Conservation (phyloP, 108 stramenopile species). For the Conticribra weissflogii region DNA sequence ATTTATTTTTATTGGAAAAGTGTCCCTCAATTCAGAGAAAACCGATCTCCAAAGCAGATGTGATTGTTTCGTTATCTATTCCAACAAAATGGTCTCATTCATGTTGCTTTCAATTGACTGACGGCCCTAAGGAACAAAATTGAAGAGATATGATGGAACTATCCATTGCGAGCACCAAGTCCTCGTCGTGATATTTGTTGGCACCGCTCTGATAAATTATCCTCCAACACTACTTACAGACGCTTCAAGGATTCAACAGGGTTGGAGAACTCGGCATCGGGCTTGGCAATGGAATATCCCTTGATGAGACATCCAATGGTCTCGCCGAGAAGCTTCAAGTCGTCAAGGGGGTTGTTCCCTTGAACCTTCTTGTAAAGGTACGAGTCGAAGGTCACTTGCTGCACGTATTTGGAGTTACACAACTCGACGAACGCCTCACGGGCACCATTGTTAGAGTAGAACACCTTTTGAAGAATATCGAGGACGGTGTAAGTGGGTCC, state of each 20-base stretch:
- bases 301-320: conserved; percentile 95
- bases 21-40: no score
- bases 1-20: no score
- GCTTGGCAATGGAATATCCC: conserved; percentile 94
- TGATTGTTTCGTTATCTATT: no score
- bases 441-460: conserved; percentile 97
- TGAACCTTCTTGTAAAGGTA: conserved; percentile 98
- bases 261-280: conserved; percentile 94
- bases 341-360: conserved; percentile 97
- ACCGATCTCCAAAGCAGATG: no score
- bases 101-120: no score
- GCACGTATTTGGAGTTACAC: conserved; percentile 97
- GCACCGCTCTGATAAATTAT: neutral
- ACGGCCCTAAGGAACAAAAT: no score
- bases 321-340: conserved; percentile 95
- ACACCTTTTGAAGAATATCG: conserved; percentile 96
- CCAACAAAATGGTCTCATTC: no score
- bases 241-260: conserved; percentile 95
- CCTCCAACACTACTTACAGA: conserved; percentile 71
- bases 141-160: no score
- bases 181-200: neutral
- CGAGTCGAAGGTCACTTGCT: conserved; percentile 98
- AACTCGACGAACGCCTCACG: conserved; percentile 98
- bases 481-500: conserved; percentile 97
- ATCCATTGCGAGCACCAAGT: neutral